phyloP scores from a whole-genome alignment of 2,329 filamentous ascomycete genomes.

The Dothistroma pini region DNA sequence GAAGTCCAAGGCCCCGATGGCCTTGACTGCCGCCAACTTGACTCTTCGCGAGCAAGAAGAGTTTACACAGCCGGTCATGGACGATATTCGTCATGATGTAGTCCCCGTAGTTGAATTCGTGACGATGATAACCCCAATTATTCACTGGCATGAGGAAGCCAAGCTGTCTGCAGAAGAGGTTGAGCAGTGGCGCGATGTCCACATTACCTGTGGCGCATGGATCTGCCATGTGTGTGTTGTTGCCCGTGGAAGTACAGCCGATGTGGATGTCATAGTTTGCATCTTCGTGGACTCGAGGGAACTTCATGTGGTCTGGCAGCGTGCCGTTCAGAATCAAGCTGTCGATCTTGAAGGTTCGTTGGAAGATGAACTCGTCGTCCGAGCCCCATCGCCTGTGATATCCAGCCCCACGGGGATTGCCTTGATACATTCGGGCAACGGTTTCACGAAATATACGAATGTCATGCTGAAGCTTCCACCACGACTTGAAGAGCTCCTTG shows the following conservation, averaged over 20 bases:
- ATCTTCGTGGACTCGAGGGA: neutral
- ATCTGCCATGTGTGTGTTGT: neutral
- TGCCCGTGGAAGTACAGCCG: neutral
- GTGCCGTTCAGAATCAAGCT: neutral
- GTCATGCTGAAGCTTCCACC: slow-evolving; percentile 10
- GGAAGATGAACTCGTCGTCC: neutral
- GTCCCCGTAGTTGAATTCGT: neutral
- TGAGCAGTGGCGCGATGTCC: slow-evolving; percentile 5
- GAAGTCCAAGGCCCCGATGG: slow-evolving; percentile 2
- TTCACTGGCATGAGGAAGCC: neutral
- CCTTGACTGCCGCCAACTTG: neutral
- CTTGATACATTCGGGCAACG: too few relatives aligned
- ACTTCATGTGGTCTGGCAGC: neutral
- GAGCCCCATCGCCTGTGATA: neutral
- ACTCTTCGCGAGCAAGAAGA: neutral
- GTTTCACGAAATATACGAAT: slow-evolving; percentile 3
- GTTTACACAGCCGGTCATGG: neutral
- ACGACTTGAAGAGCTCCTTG: slow-evolving; percentile 2
- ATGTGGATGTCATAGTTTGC: neutral
- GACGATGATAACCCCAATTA: neutral
- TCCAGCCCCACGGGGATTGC: slow-evolving; percentile 2
- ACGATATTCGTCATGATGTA: neutral
- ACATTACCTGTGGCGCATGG: neutral
- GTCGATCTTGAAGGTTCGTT: neutral
- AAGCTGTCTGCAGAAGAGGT: neutral